Base-by-base conservation (phyloP, 768 basidiomycete genomes). In the Boletellus sp. region DNA sequence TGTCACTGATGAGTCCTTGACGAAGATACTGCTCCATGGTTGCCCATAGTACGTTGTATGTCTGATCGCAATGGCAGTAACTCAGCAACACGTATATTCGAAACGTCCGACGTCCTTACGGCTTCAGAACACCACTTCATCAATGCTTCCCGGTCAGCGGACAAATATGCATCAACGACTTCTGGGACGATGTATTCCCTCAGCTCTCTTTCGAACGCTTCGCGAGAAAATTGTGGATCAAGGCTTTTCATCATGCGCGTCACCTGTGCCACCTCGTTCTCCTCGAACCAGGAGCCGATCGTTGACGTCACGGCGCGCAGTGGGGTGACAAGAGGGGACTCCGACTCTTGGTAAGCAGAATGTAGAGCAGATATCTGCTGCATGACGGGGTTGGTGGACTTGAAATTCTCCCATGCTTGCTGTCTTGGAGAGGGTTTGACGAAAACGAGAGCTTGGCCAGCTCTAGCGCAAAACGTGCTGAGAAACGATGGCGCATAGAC, bases 121-220 rank as follows among this genome's bases (percentile, higher is more conserved):
- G 92, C 96, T 70, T 99, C 96, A 19, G 90, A 84, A 65, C 94
- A 95, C 96, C 96, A 99, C 53, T 80, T 80, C 64, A 78, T 81
- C 59, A 99, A 72, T 2, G 87, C 75, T 63, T 93, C 89, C 65
- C 84, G 79, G 63, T 98, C 96, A 23, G 91, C 94, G 48, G 82
- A 86, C 53, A 98, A 67, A 63, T 96, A 97, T 23, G 94, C 95
- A 64, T 99, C 96, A 7, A 99, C 92, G 12, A 99, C 84, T 66
- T 99, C 96, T 0, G 96, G 96, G 3, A 99, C 82, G 54, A 99
- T 99, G 61, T 97, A 99, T 70, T 98, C 96, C 51, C 94, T 73
- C 50, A 98, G 67, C 64, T 98, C 96, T 51, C 86, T 77, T 61
- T 92, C 87, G 62, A 96, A 98, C 31, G 74, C 71, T 63, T 97